Base-by-base conservation (phyloP, 2,329 filamentous ascomycete genomes). In the Ophiostoma triangulosporum region DNA sequence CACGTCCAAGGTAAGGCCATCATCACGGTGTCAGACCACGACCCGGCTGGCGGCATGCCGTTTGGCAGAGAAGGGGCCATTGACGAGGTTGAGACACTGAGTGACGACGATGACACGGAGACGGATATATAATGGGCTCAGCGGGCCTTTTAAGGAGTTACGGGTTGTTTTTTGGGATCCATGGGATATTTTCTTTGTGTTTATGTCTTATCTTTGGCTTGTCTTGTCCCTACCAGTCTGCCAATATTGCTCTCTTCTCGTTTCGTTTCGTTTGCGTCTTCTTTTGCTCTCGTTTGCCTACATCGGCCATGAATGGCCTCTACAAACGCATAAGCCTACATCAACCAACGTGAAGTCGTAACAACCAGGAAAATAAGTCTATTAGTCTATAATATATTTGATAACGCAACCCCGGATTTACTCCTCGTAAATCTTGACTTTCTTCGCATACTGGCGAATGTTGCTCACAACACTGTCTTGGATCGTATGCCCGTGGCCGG, bases 21-120 rank as follows among this genome's bases (percentile, higher is more conserved):
- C 51, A 85, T 97, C 49, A 87, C 91, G 61, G 81, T 97, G 27
- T 81, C 88, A 27, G 83, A 88, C 53, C 74, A 73, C 50, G 83
- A 90, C 61, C 80, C 81, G 1, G 69, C 77, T 3, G 70, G 76
- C 54, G 74, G 76, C 2, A 68, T 73, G 50, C 69, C 69, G 9
- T 62, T 66, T 26, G 87, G 85, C 59, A 73, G 87, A 53, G 78
- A 81, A 32, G 81, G 78, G 33, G 88, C 88, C 0, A 80, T 97
- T 53, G 88, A 95, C 59, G 89, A 95, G 63, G 91, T 98, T 3
- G 87, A 96, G 65, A 83, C 81, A 3, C 76, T 96, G 63, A 93
- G 94, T 63, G 88, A 93, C 61, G 80, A 82, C 48, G 70, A 74
- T 50, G 65, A 64, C 14, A 27, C 43, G 43, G 43, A 46, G 29